A percentile compares a stretch with the other conserved stretches of the same genome.
phyloP scores from a whole-genome alignment of 2,329 filamentous ascomycete genomes.

The Aureobasidium sp. region DNA sequence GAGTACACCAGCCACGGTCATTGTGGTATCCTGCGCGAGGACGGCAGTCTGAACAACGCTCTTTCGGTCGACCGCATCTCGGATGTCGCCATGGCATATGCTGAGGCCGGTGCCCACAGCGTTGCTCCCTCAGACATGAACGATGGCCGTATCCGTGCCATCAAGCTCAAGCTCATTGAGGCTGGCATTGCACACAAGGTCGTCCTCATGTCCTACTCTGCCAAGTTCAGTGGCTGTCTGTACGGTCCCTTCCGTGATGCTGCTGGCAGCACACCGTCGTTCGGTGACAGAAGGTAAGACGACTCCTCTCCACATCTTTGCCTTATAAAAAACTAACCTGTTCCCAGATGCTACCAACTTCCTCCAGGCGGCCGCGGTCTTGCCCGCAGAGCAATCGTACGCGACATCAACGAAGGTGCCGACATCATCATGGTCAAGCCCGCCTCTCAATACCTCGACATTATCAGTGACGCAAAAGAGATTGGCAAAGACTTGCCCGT shows the following conservation, averaged over 20 bases:
- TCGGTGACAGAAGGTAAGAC: slow-evolving; percentile 65
- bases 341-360: slow-evolving; percentile 76
- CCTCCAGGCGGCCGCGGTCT: slow-evolving; percentile 87
- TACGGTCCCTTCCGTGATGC: slow-evolving; percentile 98
- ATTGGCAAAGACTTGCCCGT: slow-evolving; percentile 85
- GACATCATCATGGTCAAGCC: slow-evolving; percentile 99
- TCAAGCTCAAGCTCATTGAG: slow-evolving; percentile 96
- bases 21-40: slow-evolving; percentile 90
- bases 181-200: slow-evolving; percentile 86
- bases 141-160: slow-evolving; percentile 91
- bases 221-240: slow-evolving; percentile 93
- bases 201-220: slow-evolving; percentile 93
- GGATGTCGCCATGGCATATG: slow-evolving; percentile 96
- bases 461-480: slow-evolving; percentile 95
- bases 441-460: slow-evolving; percentile 89
- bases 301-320: not conserved
- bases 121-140: slow-evolving; percentile 99
- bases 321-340: not conserved
- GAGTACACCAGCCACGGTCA: slow-evolving; percentile 98
- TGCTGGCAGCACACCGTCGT: slow-evolving; percentile 81
- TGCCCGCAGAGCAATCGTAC: slow-evolving; percentile 78
- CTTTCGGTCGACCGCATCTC: slow-evolving; percentile 91
- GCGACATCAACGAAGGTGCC: slow-evolving; percentile 88
- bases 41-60: slow-evolving; percentile 86
- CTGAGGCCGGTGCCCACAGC: slow-evolving; percentile 90